Base-by-base conservation (phyloP, 768 basidiomycete genomes). In the Termitomyces heimii region DNA sequence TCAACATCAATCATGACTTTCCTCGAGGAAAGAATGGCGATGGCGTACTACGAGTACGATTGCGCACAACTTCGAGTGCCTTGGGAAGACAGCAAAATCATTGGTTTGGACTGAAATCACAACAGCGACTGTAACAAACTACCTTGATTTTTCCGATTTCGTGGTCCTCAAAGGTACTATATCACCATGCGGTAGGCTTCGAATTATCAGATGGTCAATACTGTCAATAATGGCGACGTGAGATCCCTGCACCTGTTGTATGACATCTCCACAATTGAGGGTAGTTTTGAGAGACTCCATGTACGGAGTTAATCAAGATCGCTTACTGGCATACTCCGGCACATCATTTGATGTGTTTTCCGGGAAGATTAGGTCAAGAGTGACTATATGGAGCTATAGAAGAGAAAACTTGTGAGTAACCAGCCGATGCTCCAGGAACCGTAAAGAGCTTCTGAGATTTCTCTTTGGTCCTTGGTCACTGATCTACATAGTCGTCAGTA, bases 51-150 rank as follows among this genome's bases (percentile, higher is more conserved):
- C n/a, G n/a, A n/a, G 58, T 65, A 83, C 82, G 78, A 81, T 64
- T 82, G 81, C 65, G 53, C 40, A 34, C 70, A 72, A 13, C 66
- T 71, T 20, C 45, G 64, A 22, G 57, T 75, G 71, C 83, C 84
- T 2, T 35, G 29, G 0, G 78, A 78, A 8, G 66, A 73, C 1
- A 54, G 64, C 54, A 82, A 83, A 37, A 63, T 68, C 1, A 78
- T 58, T 85, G 84, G 52, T 68, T 71, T 0, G 82, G 75, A 53
- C 82, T 82, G 63, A 84, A 83, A 34, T 35, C 14, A 69, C 84
- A 86, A 42, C 68, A 70, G 24, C 60, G 58, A 56, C 67, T 71
- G 12, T 37, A 26, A 18, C 24, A 51, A 37, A 51, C 14, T 5
- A 26, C 35, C 35, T 26, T 18, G 5, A 28, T 12, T 37, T 37